phyloP scores from a whole-genome alignment of 73 alveolate genomes.

The Blepharisma japonicum region DNA sequence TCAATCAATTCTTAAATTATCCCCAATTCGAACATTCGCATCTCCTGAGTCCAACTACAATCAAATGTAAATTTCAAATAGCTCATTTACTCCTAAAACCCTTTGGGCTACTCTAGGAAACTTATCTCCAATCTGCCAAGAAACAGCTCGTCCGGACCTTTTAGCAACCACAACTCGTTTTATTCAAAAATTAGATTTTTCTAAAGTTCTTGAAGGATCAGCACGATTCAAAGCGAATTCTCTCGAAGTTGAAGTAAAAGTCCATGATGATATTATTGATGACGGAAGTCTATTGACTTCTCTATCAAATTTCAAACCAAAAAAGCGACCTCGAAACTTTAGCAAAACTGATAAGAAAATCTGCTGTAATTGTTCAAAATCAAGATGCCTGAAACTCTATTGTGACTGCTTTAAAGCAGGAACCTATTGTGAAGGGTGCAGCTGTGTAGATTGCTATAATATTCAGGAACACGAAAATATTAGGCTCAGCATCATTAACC shows the following conservation, averaged over 20 bases:
- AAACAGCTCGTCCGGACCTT: background rate
- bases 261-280: conserved; percentile 11
- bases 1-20: conserved; percentile 6
- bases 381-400: conserved; percentile 62
- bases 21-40: background rate
- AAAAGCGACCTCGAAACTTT: background rate
- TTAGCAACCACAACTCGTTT: background rate
- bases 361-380: conserved; percentile 63
- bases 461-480: conserved; percentile 47
- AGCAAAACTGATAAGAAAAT: conserved; percentile 25
- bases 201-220: background rate
- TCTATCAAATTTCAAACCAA: conserved; percentile 5
- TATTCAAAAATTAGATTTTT: conserved; percentile 20
- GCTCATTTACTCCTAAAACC: background rate
- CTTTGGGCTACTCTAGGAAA: background rate
- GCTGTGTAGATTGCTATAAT: conserved; percentile 59
- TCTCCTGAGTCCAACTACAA: background rate
- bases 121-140: conserved; percentile 4
- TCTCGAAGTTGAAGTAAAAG: conserved; percentile 16
- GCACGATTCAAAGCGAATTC: conserved; percentile 16
- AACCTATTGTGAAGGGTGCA: conserved; percentile 54
- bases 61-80: background rate
- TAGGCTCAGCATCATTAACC: conserved; percentile 38
- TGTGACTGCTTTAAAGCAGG: conserved; percentile 70
- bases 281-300: background rate